Percentiles rank a stretch among this genome's conserved stretches.
phyloP scores from a whole-genome alignment of 257 asterid species.

The Solanum neorickii region DNA sequence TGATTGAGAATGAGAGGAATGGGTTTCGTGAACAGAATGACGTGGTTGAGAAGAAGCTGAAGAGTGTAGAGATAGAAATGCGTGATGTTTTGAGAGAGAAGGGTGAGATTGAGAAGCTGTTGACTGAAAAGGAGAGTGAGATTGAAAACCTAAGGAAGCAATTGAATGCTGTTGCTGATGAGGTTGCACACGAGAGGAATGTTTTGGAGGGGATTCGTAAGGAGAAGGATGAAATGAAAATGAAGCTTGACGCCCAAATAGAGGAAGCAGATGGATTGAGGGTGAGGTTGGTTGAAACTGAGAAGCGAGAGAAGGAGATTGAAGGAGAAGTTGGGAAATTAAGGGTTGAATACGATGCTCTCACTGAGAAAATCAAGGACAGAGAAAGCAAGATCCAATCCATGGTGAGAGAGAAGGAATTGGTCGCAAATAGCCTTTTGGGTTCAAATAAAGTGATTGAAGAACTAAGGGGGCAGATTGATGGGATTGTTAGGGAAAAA shows the following conservation, averaged over 20 bases:
- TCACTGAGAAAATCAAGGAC: conserved; percentile 23
- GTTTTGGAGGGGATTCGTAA: conserved; percentile 12
- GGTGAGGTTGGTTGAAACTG: conserved; percentile 22
- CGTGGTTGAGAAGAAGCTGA: conserved; percentile 4
- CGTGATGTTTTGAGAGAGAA: conserved; percentile 19
- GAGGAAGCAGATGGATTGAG: conserved; percentile 24
- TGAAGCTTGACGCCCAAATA: conserved; percentile 20
- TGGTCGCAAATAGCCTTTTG: conserved; percentile 22
- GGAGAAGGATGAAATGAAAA: conserved; percentile 41
- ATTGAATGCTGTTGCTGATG: conserved; percentile 18
- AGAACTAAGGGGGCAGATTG: conserved; percentile 26
- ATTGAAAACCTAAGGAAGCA: conserved; percentile 21
- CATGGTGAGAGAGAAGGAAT: conserved; percentile 21
- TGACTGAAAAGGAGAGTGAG: conserved; percentile 24
- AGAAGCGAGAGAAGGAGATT: conserved; percentile 16
- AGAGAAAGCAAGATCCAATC: conserved; percentile 24
- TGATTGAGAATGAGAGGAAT: conserved; percentile 14
- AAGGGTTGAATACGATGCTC: conserved; percentile 12
- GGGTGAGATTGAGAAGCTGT: conserved; percentile 19
- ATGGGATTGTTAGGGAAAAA: conserved; percentile 26
- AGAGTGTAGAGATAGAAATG: conserved; percentile 35
- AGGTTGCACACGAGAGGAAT: conserved; percentile 26
- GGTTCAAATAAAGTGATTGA: conserved; percentile 19
- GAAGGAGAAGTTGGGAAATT: conserved; percentile 25
- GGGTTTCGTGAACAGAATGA: conserved; percentile 2